Evolutionary conservation across 164 flowering plant genomes (phyloP).

Genomic region (Malania oleifera): DNA sequence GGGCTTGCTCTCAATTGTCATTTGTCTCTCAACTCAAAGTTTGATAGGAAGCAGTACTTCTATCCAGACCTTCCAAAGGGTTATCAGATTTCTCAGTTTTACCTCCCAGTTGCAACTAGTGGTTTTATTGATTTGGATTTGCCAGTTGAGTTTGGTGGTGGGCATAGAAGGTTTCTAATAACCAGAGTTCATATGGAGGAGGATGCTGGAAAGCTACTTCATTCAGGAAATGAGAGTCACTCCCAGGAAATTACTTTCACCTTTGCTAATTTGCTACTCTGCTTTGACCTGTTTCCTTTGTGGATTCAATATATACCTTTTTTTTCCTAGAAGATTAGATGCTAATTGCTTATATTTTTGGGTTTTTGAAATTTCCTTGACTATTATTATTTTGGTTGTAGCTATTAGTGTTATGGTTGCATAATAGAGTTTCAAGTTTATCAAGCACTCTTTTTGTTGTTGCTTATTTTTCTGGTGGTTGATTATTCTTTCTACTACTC

Average conservation of each 20-base stretch:
- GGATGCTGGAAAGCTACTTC: constrained; percentile 94
- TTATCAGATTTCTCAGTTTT: constrained; percentile 92
- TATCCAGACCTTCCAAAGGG: constrained; percentile 96
- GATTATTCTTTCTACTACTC: neutral
- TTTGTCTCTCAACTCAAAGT: constrained; percentile 69
- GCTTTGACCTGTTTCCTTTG: too few relatives aligned
- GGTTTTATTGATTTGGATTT: constrained; percentile 82
- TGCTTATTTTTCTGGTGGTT: neutral
- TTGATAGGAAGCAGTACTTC: constrained; percentile 91
- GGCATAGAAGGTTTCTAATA: constrained; percentile 81
- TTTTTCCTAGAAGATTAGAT: too few relatives aligned
- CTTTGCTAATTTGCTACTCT: neutral
- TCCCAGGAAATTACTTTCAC: constrained; percentile 47
- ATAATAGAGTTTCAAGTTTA: too few relatives aligned
- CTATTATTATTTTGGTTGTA: too few relatives aligned
- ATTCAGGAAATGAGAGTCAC: constrained; percentile 52
- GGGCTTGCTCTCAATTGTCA: constrained; percentile 83
- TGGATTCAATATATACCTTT: neutral
- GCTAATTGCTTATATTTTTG: too few relatives aligned
- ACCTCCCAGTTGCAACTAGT: constrained; percentile 69
- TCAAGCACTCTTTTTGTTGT: too few relatives aligned
- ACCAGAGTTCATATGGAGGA: constrained; percentile 98
- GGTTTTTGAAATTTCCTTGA: too few relatives aligned
- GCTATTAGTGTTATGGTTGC: too few relatives aligned
- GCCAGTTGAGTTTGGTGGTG: constrained; percentile 91